A percentile compares a stretch with the other conserved stretches of the same genome.
Evolutionary conservation across 805 yeast species (phyloP).

Genomic region (Lipomyces orientalis): DNA sequence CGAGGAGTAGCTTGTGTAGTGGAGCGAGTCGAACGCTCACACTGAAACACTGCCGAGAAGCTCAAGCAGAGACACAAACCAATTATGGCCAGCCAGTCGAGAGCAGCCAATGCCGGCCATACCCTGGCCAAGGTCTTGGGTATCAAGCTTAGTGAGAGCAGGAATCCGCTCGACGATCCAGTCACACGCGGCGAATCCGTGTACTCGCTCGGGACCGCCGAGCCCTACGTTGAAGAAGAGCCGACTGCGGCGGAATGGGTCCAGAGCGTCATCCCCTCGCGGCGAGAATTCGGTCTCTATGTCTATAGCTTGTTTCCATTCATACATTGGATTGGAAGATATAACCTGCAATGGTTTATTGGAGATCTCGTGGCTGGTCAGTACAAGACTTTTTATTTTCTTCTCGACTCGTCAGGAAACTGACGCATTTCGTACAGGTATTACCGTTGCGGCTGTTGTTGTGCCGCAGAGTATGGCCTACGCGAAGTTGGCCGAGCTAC

Average conservation of each 20-base stretch:
- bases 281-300: not conserved
- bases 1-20: too few species aligned
- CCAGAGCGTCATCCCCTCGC: not conserved
- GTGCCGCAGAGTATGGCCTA: slow-evolving; percentile 2
- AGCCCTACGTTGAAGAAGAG: not conserved
- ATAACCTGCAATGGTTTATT: not conserved
- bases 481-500: not conserved
- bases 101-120: not conserved
- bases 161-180: not conserved
- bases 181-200: not conserved
- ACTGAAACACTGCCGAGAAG: too few species aligned
- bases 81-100: not conserved
- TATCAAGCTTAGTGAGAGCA: not conserved
- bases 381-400: not conserved
- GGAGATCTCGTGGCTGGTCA: not conserved
- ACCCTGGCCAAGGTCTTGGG: not conserved
- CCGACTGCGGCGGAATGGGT: not conserved
- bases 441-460: not conserved
- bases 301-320: not conserved
- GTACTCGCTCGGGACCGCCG: not conserved
- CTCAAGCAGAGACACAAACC: not conserved
- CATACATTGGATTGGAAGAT: not conserved
- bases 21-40: not conserved
- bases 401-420: not conserved
- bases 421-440: not conserved